A percentile compares a stretch with the other conserved stretches of the same genome.
Conservation (phyloP, 2,329 filamentous ascomycete species). For the Penicillium sp. region DNA sequence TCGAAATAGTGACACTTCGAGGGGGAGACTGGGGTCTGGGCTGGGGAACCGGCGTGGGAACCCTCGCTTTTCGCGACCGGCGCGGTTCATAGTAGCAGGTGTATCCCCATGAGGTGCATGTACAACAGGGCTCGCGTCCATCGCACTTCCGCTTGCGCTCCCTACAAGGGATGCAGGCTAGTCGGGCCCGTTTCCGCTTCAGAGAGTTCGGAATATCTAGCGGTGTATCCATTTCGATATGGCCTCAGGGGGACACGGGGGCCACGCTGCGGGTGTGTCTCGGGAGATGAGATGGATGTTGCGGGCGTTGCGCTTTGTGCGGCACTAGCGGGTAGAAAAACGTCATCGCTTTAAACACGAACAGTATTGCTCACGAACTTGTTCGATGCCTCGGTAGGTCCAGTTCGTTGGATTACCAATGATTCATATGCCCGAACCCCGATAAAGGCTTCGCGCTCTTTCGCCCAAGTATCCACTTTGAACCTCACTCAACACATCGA, state of each 20-base stretch:
- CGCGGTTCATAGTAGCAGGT: slow-evolving; percentile 28
- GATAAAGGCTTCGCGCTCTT: neutral
- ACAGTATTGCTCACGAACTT: neutral
- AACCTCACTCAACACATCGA: neutral
- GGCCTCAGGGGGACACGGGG: neutral
- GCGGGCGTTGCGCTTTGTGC: slow-evolving; percentile 5
- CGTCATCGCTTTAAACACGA: neutral
- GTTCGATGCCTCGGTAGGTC: neutral
- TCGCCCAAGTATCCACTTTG: neutral
- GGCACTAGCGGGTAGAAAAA: neutral
- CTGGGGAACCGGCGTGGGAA: slow-evolving; percentile 1
- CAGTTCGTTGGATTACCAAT: neutral
- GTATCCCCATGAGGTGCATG: slow-evolving; percentile 33
- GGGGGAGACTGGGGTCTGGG: neutral
- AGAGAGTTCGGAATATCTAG: neutral
- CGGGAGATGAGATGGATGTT: neutral
- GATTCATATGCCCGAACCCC: neutral
- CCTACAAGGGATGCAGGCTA: slow-evolving; percentile 32
- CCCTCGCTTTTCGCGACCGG: slow-evolving; percentile 3
- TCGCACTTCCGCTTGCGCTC: slow-evolving; percentile 35
- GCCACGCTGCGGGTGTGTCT: neutral
- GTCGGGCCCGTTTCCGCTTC: slow-evolving; percentile 28
- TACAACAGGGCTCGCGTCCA: slow-evolving; percentile 27
- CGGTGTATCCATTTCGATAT: neutral
- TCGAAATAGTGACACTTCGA: neutral